Base-by-base conservation (phyloP, 78 protist species). In the Pigoraptor vietnamica region DNA sequence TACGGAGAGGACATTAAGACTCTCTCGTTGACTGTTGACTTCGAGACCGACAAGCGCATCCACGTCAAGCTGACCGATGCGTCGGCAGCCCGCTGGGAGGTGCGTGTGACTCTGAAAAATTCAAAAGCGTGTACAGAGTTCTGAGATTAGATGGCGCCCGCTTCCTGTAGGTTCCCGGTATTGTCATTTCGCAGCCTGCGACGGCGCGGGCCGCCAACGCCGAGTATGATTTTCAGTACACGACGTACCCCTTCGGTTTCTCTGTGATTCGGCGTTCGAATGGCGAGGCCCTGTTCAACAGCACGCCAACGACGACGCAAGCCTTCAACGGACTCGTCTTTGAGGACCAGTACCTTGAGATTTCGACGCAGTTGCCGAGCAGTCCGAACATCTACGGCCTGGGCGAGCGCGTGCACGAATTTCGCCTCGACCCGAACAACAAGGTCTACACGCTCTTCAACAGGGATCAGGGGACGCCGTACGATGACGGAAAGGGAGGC, bases 331-430 rank as follows among this genome's bases (percentile, higher is more conserved):
- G 81, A 23, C 38, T 48, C 37, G 35, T 2, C n/a, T 39, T 89
- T 88, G 82, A 90, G 40, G 40, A 93, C 82, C 92, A 81, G 40
- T 93, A 88, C 86, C 14, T 93, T 24, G 40, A 87, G 67, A 0
- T 91, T 29, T 1, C 88, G 55, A 89, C 95, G 24, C 88, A 23
- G 23, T 24, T 91, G 25, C 39, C 88, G 35, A 34, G 0, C 35
- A 36, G 86, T 39, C 79, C 90, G 25, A 48, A 84, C 88, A 56
- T 93, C 1, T 91, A 93, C 39, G 95, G 95, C 21, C 81, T 93
- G 67, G 93, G 95, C 29, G 91, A 89, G 89, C 40, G 95, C 39
- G 92, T 82, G 40, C 67, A 79, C 86, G 84, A 37, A 24, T 23
- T 83, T 2, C 67, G 81, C 24, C 82, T 81, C 84, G 37, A 40